These are phyloP conservation scores for Mycena capillaripes DNA, from an alignment of 768 basidiomycete species.

Conservation along the genomic window DNA sequence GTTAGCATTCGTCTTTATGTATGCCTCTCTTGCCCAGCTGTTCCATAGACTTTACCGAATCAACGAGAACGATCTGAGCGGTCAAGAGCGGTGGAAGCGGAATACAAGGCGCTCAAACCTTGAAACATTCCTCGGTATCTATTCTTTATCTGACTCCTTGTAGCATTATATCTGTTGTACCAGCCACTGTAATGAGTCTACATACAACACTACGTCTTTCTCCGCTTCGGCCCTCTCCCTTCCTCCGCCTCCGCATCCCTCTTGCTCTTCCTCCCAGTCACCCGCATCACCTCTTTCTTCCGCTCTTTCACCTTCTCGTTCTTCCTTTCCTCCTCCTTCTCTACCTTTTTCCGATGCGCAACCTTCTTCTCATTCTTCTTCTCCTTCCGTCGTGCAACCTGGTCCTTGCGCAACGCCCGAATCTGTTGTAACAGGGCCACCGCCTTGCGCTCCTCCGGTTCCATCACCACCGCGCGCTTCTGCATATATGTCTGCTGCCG, in stretches of 20 bases:
- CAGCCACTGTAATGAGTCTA: too few species aligned
- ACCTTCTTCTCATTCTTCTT: constrained; percentile 88
- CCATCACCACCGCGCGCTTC: constrained; percentile 94
- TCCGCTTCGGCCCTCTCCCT: constrained; percentile 67
- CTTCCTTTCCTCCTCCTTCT: constrained; percentile 74
- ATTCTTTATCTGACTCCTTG: not conserved
- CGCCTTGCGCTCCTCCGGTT: constrained; percentile 95
- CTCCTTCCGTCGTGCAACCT: constrained; percentile 80
- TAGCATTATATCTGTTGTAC: too few species aligned
- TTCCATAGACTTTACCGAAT: constrained; percentile 57
- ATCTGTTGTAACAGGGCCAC: constrained; percentile 94
- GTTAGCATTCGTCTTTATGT: constrained; percentile 22
- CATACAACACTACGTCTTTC: constrained; percentile 52
- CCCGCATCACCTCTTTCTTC: constrained; percentile 82
- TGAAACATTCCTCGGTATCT: constrained; percentile 41
- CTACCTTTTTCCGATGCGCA: constrained; percentile 78
- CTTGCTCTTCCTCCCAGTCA: constrained; percentile 79
- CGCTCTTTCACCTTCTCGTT: constrained; percentile 81
- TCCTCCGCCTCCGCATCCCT: constrained; percentile 73
- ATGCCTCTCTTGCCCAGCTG: constrained; percentile 6
- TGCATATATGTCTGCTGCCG: constrained; percentile 87
- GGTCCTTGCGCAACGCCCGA: constrained; percentile 90
- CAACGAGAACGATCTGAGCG: constrained; percentile 67
- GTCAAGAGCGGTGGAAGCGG: constrained; percentile 58
- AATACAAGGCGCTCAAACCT: constrained; percentile 65